Base-by-base conservation (phyloP, 2,329 filamentous ascomycete genomes). In the Monosporascus sp. region DNA sequence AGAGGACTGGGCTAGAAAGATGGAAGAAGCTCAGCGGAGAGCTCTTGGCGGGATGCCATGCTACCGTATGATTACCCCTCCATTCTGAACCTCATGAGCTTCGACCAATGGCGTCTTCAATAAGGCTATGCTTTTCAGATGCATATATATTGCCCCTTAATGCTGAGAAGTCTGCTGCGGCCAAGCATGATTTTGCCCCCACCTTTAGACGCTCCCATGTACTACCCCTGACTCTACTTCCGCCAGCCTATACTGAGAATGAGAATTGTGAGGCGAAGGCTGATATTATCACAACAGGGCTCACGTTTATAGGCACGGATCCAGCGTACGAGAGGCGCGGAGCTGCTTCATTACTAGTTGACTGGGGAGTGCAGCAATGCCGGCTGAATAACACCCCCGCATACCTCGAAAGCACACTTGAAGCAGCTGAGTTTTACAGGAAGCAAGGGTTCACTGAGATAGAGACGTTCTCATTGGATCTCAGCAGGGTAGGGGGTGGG, bases 361-460 rank as follows among this genome's bases (percentile, higher is more conserved):
- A 48, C 24, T 66, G 64, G 63, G 63, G 62, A 5, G 51, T 62
- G 5, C 53, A 61, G 6, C 55, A 54, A 11, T 63, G 51, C 22
- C 52, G 46, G 11, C 18, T 28, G 14, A 9, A 53, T 5, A 7
- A 43, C 24, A 40, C 52, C 1, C 58, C 55, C 6, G 51, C 49
- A 2, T 65, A 65, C 49, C 37, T 65, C 5, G 64, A 66, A 46
- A 65, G 64, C 26, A 66, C 64, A 6, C 22, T 62, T 6, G 58
- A 64, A 9, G 64, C 64, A n/a, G 59, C 58, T 1, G 47, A 56
- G 0, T 61, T 66, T 8, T 66, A 65, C 44, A 51, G 51, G 41
- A 63, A 58, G 28, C 54, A 51, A 22, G 61, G 62, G 0, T 65
- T 65, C 43, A 35, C 26, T 2, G 51, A 31, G 2, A 48, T 48